These are phyloP conservation scores for Lasiosphaeria ovina DNA, from an alignment of 495 filamentous ascomycete species.

Conservation along the genomic window DNA sequence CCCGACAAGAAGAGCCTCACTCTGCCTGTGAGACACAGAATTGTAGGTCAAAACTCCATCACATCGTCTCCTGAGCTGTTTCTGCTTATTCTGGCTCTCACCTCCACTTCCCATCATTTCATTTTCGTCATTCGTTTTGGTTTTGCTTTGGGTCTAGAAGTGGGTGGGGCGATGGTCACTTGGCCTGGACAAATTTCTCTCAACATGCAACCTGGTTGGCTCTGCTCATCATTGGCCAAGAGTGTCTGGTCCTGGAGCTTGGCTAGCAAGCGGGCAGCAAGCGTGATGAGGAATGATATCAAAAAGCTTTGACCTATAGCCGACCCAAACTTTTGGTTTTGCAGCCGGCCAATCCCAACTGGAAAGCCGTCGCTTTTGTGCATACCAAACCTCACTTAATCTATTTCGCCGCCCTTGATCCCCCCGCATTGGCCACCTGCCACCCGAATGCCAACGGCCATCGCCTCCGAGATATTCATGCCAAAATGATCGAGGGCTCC, in stretches of 20 bases:
- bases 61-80: no score
- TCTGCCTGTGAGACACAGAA: no score
- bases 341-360: neutral
- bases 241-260: neutral
- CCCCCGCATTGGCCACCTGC: neutral
- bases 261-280: neutral
- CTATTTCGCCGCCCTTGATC: neutral
- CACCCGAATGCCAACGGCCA: neutral
- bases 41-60: no score
- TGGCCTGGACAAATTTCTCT: no score
- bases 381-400: neutral
- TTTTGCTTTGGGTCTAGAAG: no score
- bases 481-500: constrained; percentile 14
- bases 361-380: neutral
- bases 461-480: neutral
- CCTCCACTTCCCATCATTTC: no score
- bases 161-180: no score
- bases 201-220: no score
- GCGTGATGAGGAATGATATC: neutral
- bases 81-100: no score
- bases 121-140: no score
- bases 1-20: no score
- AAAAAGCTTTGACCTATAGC: constrained; percentile 1
- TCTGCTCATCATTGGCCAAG: no score
- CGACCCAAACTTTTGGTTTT: constrained; percentile 5